These are phyloP conservation scores for Arabis alpina DNA, from an alignment of 345 rosid species.

Conservation along the genomic window DNA sequence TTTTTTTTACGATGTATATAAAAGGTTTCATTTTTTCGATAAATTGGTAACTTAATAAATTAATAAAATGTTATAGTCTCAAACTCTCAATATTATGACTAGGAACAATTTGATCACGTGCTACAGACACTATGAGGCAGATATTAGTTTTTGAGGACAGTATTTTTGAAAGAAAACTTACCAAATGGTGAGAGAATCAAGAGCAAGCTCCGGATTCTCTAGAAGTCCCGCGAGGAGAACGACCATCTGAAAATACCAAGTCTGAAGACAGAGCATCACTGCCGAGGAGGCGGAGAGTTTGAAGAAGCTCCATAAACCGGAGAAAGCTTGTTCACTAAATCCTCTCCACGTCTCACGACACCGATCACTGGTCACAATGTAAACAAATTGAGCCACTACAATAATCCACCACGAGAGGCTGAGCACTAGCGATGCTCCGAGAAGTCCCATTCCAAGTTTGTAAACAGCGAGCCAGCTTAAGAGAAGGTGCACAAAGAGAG, in stretches of 20 bases:
- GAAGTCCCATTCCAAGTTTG: slow-evolving; percentile 46
- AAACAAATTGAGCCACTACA: slow-evolving; percentile 52
- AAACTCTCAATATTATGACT: too few relatives aligned
- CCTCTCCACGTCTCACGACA: slow-evolving; percentile 55
- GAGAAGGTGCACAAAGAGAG: slow-evolving; percentile 45
- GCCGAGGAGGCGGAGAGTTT: slow-evolving; percentile 62
- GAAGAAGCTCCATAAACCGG: slow-evolving; percentile 48
- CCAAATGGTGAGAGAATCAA: slow-evolving; percentile 42
- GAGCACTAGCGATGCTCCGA: slow-evolving; percentile 59
- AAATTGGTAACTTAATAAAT: too few relatives aligned
- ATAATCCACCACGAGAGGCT: slow-evolving; percentile 63
- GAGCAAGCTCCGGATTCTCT: slow-evolving; percentile 53
- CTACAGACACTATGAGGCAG: too few relatives aligned
- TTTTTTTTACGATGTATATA: too few relatives aligned
- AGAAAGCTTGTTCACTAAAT: slow-evolving; percentile 49
- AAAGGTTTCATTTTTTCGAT: too few relatives aligned
- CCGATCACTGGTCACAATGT: slow-evolving; percentile 47
- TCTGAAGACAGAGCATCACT: slow-evolving; percentile 61
- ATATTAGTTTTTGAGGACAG: too few relatives aligned
- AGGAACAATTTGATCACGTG: too few relatives aligned
- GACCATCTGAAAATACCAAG: slow-evolving; percentile 56
- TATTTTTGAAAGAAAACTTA: too few relatives aligned
- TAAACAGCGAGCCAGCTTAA: slow-evolving; percentile 50
- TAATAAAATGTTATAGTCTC: too few relatives aligned
- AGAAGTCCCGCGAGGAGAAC: slow-evolving; percentile 60